Conservation (phyloP, 164 flowering plant species). For the Macadamia tetraphylla region DNA sequence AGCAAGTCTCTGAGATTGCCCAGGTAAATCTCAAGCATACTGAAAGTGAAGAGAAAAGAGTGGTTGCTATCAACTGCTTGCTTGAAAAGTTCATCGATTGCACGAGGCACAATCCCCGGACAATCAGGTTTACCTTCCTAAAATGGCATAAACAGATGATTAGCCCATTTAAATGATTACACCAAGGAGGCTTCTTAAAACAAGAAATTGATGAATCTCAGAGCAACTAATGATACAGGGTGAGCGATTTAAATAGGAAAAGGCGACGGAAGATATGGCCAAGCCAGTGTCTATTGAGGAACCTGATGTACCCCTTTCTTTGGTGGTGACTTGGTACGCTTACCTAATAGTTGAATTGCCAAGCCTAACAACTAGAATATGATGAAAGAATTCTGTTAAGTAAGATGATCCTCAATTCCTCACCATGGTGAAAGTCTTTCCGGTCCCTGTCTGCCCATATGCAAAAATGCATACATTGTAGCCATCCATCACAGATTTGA, state of each 20-base stretch:
- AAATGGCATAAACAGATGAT: conserved; percentile 4
- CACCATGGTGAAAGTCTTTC: conserved; percentile 74
- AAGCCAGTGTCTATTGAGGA: no score
- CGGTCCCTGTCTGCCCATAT: conserved; percentile 69
- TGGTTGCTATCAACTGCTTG: conserved; percentile 45
- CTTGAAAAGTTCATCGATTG: conserved; percentile 43
- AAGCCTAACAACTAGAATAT: not conserved
- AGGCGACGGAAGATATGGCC: no score
- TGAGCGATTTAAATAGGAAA: no score
- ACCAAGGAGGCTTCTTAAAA: not conserved
- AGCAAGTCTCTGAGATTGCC: conserved; percentile 62
- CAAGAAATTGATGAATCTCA: no score
- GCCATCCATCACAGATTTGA: conserved; percentile 63
- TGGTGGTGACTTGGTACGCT: no score
- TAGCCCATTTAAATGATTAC: not conserved
- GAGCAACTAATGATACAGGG: no score
- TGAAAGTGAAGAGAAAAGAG: conserved; percentile 40
- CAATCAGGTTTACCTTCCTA: conserved; percentile 53
- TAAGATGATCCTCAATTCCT: conserved; percentile 23
- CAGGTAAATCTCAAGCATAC: conserved; percentile 70
- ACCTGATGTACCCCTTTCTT: no score
- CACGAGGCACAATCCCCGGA: conserved; percentile 56
- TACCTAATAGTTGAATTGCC: not conserved
- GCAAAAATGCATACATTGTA: conserved; percentile 70
- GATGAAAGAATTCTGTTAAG: not conserved